Percentiles rank a stretch among this genome's conserved stretches.
These are phyloP conservation scores for Lyophyllum semitale DNA, from an alignment of 768 basidiomycete genomes.

Conservation along the genomic window DNA sequence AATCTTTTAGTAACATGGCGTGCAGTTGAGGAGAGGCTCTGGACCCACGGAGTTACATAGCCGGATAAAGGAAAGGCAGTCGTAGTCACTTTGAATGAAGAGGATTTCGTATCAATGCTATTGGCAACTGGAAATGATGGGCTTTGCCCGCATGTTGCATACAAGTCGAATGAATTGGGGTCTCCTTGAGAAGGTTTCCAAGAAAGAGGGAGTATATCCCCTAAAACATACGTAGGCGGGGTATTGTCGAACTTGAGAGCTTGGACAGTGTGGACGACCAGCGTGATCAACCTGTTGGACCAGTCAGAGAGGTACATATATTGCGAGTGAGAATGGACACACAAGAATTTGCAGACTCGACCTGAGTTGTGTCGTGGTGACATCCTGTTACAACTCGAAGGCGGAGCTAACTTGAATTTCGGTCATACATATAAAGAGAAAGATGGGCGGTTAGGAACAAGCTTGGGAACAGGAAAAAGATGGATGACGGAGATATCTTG, in stretches of 20 bases:
- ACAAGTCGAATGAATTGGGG: background rate
- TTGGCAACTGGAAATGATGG: too few relatives aligned
- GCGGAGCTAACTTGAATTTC: background rate
- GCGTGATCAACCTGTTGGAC: background rate
- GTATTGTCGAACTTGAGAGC: background rate
- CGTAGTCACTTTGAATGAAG: too few relatives aligned
- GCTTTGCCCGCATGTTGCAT: background rate
- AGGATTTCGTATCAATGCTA: too few relatives aligned
- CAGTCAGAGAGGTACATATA: background rate
- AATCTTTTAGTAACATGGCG: background rate
- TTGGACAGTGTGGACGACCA: background rate
- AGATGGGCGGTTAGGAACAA: too few relatives aligned
- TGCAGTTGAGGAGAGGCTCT: background rate
- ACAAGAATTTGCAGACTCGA: background rate
- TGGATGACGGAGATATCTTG: background rate
- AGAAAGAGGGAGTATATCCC: background rate
- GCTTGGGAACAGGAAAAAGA: too few relatives aligned
- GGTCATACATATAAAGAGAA: too few relatives aligned
- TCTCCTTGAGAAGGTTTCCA: background rate
- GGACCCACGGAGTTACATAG: background rate
- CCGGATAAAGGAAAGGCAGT: too few relatives aligned
- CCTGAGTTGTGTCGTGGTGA: background rate
- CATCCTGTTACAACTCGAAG: background rate
- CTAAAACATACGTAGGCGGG: background rate
- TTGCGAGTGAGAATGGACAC: background rate